Evolutionary conservation across 1,284 basidiomycete genomes (phyloP), one percentile per base, ranked within the genome.

Genomic region (Ceratobasidium sp.): DNA sequence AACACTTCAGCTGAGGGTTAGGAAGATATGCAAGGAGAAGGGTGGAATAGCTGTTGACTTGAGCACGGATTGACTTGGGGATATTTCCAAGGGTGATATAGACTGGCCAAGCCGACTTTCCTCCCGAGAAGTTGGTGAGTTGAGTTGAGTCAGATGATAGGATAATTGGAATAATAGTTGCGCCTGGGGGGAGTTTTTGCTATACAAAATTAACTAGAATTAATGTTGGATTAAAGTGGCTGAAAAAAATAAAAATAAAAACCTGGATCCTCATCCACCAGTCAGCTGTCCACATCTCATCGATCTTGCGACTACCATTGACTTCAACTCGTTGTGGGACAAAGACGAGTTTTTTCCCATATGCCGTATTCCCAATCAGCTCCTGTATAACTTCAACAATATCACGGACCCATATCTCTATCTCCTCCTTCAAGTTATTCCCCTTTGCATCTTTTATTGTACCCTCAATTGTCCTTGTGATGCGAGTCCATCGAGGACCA

Each of bases 281-380:
- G n/a, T 86, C 81, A 0, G 64, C 83, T 0, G 84, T 86, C 82
- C 83, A 85, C 83, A 86, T 87, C 67, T 88, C 83, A 37, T 82
- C 78, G 58, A 82, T 83, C 1, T 82, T 73, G 0, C 82, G 79
- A 0, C 79, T 75, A 0, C 13, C 33, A 47, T 86, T 82, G 0
- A 67, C 75, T 67, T 82, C 86, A 0, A 83, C 65, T 4, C 79
- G 78, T 47, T 83, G 79, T 0, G 85, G 85, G 58, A 76, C 35
- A 47, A 61, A 77, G 20, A 33, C 37, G 8, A 77, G 23, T 6
- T 53, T 20, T 11, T 63, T 28, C 23, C 42, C 37, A 23, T 63
- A 69, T 23, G 20, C 15, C 2, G 69, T 31, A 35, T 69, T 68
- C 11, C 47, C 49, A 5, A 77, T 20, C 3, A 77, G 69, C 51